Evolutionary conservation across 2,329 filamentous ascomycete genomes (phyloP).

Genomic region (Tolypocladium endophyticum): DNA sequence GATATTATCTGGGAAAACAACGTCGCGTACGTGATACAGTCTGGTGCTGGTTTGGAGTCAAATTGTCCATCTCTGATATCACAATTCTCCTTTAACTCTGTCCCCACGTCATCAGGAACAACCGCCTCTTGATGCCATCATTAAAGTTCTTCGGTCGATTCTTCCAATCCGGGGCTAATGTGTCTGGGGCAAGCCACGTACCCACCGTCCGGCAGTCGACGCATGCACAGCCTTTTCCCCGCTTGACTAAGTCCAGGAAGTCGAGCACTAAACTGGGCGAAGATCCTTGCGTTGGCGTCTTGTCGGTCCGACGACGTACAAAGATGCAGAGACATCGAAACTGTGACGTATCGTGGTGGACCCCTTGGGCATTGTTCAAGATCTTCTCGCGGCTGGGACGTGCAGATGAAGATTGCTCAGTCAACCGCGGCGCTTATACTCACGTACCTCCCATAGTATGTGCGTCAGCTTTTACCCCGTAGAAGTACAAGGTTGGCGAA

Average conservation of each 20-base stretch:
- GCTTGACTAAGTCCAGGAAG: not conserved
- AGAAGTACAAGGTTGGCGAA: too few relatives aligned
- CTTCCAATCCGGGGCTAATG: not conserved
- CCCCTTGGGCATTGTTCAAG: not conserved
- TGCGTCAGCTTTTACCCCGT: too few relatives aligned
- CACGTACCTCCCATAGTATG: too few relatives aligned
- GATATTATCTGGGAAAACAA: not conserved
- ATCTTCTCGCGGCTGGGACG: not conserved
- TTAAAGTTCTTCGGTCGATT: not conserved
- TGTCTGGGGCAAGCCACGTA: not conserved
- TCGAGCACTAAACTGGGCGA: not conserved
- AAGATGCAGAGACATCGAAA: not conserved
- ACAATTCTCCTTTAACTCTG: not conserved
- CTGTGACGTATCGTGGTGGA: not conserved
- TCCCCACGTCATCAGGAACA: not conserved
- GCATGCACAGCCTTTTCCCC: not conserved
- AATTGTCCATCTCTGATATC: not conserved
- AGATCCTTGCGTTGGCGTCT: not conserved
- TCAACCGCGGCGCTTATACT: too few relatives aligned
- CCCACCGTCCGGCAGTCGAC: not conserved
- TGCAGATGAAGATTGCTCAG: too few relatives aligned
- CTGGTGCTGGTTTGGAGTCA: not conserved
- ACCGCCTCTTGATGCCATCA: not conserved
- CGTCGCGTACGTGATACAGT: not conserved
- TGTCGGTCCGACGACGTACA: not conserved